phyloP scores from a whole-genome alignment of 2,329 filamentous ascomycete genomes.

The Coniosporium tulheliwenetii region DNA sequence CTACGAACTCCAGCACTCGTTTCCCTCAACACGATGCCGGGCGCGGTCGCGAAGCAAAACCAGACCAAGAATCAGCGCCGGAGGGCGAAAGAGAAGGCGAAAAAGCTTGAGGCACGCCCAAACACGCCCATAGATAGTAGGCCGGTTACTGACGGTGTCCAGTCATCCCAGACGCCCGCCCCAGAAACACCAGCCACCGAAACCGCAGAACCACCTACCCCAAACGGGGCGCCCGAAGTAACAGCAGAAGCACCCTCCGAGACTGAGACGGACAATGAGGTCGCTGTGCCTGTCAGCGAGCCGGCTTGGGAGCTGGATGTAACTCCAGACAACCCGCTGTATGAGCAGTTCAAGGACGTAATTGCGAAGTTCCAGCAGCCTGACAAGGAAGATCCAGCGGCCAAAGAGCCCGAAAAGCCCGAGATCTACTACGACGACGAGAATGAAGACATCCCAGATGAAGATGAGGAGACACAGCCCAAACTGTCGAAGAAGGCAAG shows the following conservation, averaged over 20 bases:
- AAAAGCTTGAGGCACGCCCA: constrained; percentile 47
- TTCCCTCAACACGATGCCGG: constrained; percentile 11
- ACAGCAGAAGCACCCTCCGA: constrained; percentile 2
- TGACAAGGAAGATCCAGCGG: constrained; percentile 41
- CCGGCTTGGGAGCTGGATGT: too few relatives aligned
- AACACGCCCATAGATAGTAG: neutral
- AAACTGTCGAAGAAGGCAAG: constrained; percentile 90
- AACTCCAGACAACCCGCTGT: constrained; percentile 54
- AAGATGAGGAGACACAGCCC: constrained; percentile 46
- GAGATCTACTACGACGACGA: constrained; percentile 74
- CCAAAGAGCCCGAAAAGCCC: constrained; percentile 61
- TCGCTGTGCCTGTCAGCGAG: too few relatives aligned
- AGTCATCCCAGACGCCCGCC: constrained; percentile 16
- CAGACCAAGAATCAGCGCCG: constrained; percentile 89
- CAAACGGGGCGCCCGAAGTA: neutral
- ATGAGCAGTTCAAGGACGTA: constrained; percentile 68
- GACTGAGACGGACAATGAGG: constrained; percentile 3
- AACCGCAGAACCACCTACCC: constrained; percentile 1
- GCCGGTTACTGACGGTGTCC: constrained; percentile 6
- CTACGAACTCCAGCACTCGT: neutral
- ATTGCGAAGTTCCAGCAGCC: constrained; percentile 62
- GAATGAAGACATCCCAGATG: constrained; percentile 73
- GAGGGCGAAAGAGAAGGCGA: constrained; percentile 86
- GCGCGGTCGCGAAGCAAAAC: constrained; percentile 35
- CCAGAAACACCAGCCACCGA: constrained; percentile 4